Conservation (phyloP, 345 rosid genomes). For the Eucalyptus guilfoylei region DNA sequence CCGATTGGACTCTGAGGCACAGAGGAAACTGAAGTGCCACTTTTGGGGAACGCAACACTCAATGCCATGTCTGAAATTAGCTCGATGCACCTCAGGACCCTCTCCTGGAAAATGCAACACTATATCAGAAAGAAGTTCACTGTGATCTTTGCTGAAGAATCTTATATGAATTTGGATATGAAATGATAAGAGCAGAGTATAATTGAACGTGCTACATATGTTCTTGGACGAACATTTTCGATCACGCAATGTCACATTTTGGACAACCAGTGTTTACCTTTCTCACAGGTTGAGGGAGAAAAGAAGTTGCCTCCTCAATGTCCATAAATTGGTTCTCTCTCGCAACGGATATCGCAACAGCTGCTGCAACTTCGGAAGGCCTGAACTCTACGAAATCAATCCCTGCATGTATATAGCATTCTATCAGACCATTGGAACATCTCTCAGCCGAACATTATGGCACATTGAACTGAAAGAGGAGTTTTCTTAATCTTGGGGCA, state of each 20-base stretch:
- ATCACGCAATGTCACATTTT: background rate
- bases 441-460: background rate
- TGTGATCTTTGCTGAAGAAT: background rate
- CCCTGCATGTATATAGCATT: slow-evolving; percentile 36
- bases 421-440: background rate
- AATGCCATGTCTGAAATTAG: slow-evolving; percentile 14
- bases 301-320: slow-evolving; percentile 32
- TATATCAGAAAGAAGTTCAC: background rate
- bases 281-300: slow-evolving; percentile 23
- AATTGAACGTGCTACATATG: background rate
- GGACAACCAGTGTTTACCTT: slow-evolving; percentile 18
- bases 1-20: slow-evolving; percentile 62
- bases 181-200: background rate
- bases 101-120: slow-evolving; percentile 27
- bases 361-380: slow-evolving; percentile 81
- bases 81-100: slow-evolving; percentile 30
- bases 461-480: background rate
- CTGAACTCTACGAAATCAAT: slow-evolving; percentile 59
- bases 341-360: slow-evolving; percentile 43
- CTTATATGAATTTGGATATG: background rate
- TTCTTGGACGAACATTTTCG: background rate
- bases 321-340: slow-evolving; percentile 30
- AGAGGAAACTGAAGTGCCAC: slow-evolving; percentile 4
- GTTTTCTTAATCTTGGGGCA: background rate
- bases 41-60: slow-evolving; percentile 8